These are phyloP conservation scores for Tetrapisispora namnaoensis DNA, from an alignment of 805 yeast genomes.

Conservation along the genomic window DNA sequence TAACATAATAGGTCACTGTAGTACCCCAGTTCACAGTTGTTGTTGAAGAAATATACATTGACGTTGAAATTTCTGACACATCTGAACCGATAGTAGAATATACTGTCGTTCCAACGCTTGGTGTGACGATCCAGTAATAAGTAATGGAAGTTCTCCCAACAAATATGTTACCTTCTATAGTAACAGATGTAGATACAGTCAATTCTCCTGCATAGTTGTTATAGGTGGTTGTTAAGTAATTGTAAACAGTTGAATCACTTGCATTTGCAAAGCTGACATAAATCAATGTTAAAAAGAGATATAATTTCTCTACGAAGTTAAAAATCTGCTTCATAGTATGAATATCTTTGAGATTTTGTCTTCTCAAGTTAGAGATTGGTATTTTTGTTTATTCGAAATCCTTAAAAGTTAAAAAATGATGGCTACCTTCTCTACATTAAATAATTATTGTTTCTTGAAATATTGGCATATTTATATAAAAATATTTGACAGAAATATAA, in stretches of 20 bases:
- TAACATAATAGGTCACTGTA: neutral
- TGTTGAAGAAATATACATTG: neutral
- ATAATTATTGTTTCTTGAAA: too few relatives aligned
- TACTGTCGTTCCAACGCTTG: neutral
- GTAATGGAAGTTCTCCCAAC: neutral
- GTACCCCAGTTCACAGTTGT: slow-evolving; percentile 1
- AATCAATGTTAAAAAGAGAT: neutral
- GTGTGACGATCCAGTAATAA: slow-evolving; percentile 2
- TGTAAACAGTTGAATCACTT: neutral
- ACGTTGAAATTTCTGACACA: neutral
- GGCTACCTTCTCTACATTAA: too few relatives aligned
- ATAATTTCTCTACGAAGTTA: neutral
- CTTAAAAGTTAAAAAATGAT: too few relatives aligned
- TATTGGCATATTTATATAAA: too few relatives aligned
- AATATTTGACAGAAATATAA: too few relatives aligned
- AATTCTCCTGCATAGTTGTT: neutral
- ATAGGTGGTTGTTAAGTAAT: neutral
- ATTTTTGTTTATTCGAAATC: too few relatives aligned
- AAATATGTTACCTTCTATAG: neutral
- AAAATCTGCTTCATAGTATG: neutral
- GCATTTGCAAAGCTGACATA: neutral
- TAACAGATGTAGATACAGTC: neutral
- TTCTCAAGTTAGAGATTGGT: neutral
- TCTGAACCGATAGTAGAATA: neutral
- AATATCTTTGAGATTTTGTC: neutral